These are phyloP conservation scores for Gnaphalium uliginosum DNA, from an alignment of 129 eudicot genomes.

Conservation along the genomic window DNA sequence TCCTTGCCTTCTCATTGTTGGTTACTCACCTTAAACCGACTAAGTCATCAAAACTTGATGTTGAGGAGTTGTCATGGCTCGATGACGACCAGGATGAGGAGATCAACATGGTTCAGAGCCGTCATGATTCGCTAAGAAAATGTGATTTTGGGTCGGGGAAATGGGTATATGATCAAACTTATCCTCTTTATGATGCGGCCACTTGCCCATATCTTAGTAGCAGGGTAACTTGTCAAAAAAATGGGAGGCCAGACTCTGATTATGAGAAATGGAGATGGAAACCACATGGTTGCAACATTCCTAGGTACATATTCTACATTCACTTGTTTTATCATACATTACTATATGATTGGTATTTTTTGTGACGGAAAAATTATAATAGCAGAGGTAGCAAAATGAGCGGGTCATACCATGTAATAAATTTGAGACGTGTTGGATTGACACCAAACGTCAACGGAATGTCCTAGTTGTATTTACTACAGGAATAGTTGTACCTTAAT, in stretches of 20 bases:
- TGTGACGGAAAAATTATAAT: not conserved
- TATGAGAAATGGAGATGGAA: constrained; percentile 88
- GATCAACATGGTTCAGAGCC: constrained; percentile 50
- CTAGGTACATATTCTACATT: constrained; percentile 52
- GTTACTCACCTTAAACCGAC: constrained; percentile 16
- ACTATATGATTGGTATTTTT: not conserved
- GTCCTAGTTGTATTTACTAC: not conserved
- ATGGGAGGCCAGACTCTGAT: constrained; percentile 84
- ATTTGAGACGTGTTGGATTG: not conserved
- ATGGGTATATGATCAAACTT: constrained; percentile 84
- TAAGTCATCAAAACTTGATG: constrained; percentile 36
- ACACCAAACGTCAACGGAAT: not conserved
- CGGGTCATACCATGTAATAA: not conserved
- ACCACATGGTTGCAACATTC: constrained; percentile 66
- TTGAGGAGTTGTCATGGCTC: constrained; percentile 66
- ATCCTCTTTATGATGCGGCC: constrained; percentile 74
- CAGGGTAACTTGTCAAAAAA: constrained; percentile 62
- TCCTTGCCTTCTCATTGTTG: constrained; percentile 36
- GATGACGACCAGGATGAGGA: constrained; percentile 63
- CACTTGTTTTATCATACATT: not conserved
- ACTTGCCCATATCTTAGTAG: constrained; percentile 76
- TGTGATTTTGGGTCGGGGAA: constrained; percentile 73
- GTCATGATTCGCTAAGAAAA: constrained; percentile 48
- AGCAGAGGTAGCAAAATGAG: not conserved
- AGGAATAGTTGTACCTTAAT: no score